Percentiles rank a stretch among this genome's conserved stretches.
Conservation (phyloP, 257 asterid genomes). For the Pogostemon cablin region DNA sequence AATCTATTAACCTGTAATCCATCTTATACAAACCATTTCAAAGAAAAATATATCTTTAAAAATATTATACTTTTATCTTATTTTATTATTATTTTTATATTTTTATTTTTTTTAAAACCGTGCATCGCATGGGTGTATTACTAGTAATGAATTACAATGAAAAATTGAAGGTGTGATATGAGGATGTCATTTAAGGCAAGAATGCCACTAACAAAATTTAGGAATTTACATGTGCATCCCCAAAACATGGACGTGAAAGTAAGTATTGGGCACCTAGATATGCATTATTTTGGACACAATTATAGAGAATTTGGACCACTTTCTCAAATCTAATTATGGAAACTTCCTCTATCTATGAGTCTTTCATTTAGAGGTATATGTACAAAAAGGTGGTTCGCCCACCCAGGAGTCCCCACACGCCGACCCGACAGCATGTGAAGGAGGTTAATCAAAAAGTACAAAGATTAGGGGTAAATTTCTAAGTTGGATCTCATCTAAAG, state of each 20-base stretch:
- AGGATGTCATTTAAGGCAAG: not conserved
- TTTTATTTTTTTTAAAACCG: too few relatives aligned
- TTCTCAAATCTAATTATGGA: conserved; percentile 30
- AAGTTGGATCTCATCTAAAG: conserved; percentile 29
- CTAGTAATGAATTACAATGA: too few relatives aligned
- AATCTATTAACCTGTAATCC: too few relatives aligned
- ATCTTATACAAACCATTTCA: too few relatives aligned
- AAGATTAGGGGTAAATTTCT: conserved; percentile 28
- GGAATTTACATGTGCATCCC: conserved; percentile 6
- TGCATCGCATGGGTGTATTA: too few relatives aligned
- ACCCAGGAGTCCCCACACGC: too few relatives aligned
- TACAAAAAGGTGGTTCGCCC: too few relatives aligned
- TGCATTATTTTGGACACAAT: conserved; percentile 27
- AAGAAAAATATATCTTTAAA: too few relatives aligned
- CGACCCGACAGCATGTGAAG: too few relatives aligned
- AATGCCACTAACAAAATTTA: not conserved
- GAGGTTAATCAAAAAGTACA: conserved; percentile 15
- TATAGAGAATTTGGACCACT: conserved; percentile 39
- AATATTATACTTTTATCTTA: too few relatives aligned
- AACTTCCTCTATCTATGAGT: conserved; percentile 25
- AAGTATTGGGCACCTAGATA: not conserved
- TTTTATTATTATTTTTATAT: too few relatives aligned
- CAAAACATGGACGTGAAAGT: not conserved
- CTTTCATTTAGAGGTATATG: conserved; percentile 27
- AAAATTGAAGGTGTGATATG: not conserved